Evolutionary conservation across 345 rosid genomes (phyloP), one percentile per base, ranked within the genome.

Genomic region (Noccaea bulbosa): DNA sequence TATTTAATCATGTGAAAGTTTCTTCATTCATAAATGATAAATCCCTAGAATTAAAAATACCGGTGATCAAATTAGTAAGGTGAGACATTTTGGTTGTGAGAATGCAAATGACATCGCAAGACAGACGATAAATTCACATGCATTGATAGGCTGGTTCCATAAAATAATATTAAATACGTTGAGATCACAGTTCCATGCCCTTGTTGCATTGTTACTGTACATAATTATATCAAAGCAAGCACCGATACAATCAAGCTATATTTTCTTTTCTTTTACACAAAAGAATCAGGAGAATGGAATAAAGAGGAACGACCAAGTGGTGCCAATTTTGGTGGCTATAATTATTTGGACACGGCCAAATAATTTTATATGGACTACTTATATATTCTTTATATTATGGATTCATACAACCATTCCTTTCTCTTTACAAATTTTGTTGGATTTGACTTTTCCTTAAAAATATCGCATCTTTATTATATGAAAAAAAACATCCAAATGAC

Each of bases 261-360:
- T 35, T 15, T 16, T 56, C 0, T 37, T n/a, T 55, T 8, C 5
- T 20, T 15, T 15, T 50, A 5, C 43, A 7, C 44, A 41, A 58
- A 20, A 56, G 35, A 35, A 27, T 17, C 45, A 62, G 45, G 39
- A 53, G 78, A 78, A 78, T 64, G 71, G 79, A 85, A 73, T 54
- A 59, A 40, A 83, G 85, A 78, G 72, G 63, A 70, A 67, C 75
- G 83, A 68, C 76, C 62, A 54, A 68, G 62, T 9, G 43, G 43
- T 62, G 32, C 67, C 67, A 40, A 37, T 54, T 67, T 69, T 82
- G 67, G 87, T 81, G 85, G 88, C 72, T 64, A 54, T 71, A 64
- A 73, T 71, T 78, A 7, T 61, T 35, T 74, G 16, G 39, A 20
- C 51, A 40, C 5, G 3, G 61, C 48, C 55, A 77, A 30, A 43